Conservation (phyloP, 331 rosid species). For the Spiraea crenata region DNA sequence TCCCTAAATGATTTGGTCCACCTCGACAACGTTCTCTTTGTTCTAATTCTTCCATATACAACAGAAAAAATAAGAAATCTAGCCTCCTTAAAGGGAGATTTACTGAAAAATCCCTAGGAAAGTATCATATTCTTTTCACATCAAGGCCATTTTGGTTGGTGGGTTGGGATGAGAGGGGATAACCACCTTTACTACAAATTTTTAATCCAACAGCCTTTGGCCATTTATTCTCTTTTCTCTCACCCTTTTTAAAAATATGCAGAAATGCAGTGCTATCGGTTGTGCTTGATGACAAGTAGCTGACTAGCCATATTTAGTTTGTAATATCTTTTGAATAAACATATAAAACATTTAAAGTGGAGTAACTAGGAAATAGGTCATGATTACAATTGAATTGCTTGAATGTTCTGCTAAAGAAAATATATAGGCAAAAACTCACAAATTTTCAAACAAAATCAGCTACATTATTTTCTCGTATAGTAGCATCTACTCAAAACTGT, state of each 20-base stretch:
- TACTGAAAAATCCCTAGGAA: neutral
- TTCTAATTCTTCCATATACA: neutral
- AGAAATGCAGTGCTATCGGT: neutral
- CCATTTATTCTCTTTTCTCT: neutral
- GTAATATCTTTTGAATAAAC: neutral
- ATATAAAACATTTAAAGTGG: neutral
- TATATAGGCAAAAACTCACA: neutral
- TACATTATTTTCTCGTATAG: neutral
- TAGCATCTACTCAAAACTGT: neutral
- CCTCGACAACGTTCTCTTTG: neutral
- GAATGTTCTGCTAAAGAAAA: neutral
- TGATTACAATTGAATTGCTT: neutral
- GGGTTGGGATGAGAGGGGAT: neutral
- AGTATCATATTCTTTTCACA: neutral
- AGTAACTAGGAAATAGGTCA: neutral
- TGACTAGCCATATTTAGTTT: neutral
- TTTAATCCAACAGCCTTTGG: neutral
- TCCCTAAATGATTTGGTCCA: conserved; percentile 8
- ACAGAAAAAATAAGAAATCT: neutral
- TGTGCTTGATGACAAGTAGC: neutral
- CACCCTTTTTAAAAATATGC: neutral
- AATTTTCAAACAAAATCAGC: neutral
- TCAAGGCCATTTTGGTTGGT: neutral
- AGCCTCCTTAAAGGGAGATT: neutral
- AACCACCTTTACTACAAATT: neutral